These are phyloP conservation scores for Pleurotus tuber-regium DNA, from an alignment of 768 basidiomycete genomes.

Conservation along the genomic window DNA sequence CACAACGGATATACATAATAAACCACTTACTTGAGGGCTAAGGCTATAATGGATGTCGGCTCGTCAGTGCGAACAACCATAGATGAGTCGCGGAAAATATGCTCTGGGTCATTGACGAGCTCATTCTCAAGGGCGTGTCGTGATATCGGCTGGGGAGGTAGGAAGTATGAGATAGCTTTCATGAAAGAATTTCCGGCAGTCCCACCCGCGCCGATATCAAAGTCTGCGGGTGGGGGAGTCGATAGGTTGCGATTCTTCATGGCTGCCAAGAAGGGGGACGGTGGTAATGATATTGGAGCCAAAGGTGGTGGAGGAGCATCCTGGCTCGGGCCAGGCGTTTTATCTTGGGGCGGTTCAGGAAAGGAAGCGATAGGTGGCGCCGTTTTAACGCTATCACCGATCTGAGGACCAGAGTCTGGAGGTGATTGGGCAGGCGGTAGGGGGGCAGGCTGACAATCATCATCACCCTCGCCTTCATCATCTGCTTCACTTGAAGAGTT, in stretches of 20 bases:
- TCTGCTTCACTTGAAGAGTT: slow-evolving; percentile 61
- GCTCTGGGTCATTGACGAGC: slow-evolving; percentile 77
- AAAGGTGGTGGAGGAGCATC: background rate
- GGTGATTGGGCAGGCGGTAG: slow-evolving; percentile 5
- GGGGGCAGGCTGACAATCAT: slow-evolving; percentile 32
- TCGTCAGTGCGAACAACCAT: slow-evolving; percentile 97
- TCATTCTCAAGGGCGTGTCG: slow-evolving; percentile 51
- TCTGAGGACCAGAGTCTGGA: slow-evolving; percentile 22
- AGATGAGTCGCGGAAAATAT: slow-evolving; percentile 91
- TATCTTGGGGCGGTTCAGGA: slow-evolving; percentile 1
- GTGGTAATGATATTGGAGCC: slow-evolving; percentile 41
- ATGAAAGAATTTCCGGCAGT: slow-evolving; percentile 73
- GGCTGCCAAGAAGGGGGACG: slow-evolving; percentile 55
- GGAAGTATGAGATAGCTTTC: slow-evolving; percentile 81
- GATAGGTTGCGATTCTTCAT: slow-evolving; percentile 33
- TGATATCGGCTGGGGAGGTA: slow-evolving; percentile 54
- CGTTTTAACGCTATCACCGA: slow-evolving; percentile 22
- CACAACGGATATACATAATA: background rate
- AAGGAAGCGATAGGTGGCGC: slow-evolving; percentile 20
- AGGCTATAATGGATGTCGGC: slow-evolving; percentile 95
- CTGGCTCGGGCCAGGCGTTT: background rate
- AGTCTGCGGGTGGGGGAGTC: slow-evolving; percentile 50
- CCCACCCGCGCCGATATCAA: slow-evolving; percentile 47
- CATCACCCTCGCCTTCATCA: slow-evolving; percentile 51
- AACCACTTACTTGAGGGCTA: slow-evolving; percentile 75